Evolutionary conservation across 768 basidiomycete species (phyloP), one percentile per base, ranked within the genome.

Genomic region (Jaapia argillacea): DNA sequence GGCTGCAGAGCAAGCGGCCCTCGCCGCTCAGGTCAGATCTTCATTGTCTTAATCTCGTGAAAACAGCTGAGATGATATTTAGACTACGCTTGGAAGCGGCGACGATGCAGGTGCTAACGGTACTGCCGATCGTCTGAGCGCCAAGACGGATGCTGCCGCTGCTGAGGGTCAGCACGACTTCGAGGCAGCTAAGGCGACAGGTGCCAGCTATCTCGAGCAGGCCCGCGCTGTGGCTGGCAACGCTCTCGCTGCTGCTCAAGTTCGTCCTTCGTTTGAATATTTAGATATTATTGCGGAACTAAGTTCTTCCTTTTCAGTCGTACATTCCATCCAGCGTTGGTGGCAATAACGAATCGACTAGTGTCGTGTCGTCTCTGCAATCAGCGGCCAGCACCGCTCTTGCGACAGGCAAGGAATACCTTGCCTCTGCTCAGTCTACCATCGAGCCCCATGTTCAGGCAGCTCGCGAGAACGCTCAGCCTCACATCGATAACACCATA

Each of bases 161-260:
- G 63, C 64, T 0, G 68, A 83, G 52, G 81, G 80, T 3, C 65
- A 74, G 49, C 56, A 59, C 4, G 69, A 74, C 45, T 65, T 82
- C 2, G 66, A 70, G 5, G 57, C 62, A 10, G 67, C 65, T 1
- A 71, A 72, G 52, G 67, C 65, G 3, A 54, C 67, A 1, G 69
- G 70, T 23, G 62, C 63, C 4, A 63, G 63, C 0, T 79, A 79
- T 50, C 57, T 81, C 4, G 71, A 77, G 20, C 71, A 77, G 49
- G 79, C 73, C 1, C 79, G 72, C 58, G 58, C 54, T 5, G 40
- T 75, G 2, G 76, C 73, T 0, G 58, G 58, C 12, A 62, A 49
- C 27, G 71, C 69, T 0, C 45, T 75, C 3, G 50, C 65, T 4
- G 66, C 72, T 21, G 75, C 74, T 13, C 65, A 71, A 62, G 72